Conservation (phyloP, 2,329 filamentous ascomycete genomes). For the Penicillium sclerotigenum region DNA sequence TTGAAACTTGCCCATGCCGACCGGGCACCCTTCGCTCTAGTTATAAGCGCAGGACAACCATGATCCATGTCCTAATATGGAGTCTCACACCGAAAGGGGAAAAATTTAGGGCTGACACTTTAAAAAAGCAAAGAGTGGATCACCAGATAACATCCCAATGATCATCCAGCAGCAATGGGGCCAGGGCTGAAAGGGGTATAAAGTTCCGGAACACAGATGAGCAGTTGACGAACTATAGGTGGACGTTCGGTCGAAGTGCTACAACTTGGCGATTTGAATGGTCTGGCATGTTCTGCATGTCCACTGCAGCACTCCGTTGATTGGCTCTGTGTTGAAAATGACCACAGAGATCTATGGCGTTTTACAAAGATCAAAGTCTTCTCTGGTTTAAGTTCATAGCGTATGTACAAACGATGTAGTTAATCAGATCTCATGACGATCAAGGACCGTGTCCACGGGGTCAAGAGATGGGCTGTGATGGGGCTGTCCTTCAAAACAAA, state of each 20-base stretch:
- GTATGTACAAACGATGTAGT: neutral
- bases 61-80: neutral
- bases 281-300: neutral
- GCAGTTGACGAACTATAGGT: constrained; percentile 6
- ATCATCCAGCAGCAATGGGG: neutral
- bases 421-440: neutral
- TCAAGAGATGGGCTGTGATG: neutral
- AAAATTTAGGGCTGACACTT: neutral
- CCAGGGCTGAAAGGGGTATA: neutral
- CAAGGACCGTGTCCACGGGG: neutral
- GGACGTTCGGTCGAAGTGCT: neutral
- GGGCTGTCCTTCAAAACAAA: neutral
- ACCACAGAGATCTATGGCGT: neutral
- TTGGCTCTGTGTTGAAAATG: neutral
- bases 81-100: neutral
- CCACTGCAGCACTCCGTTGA: neutral
- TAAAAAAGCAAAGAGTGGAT: constrained; percentile 9
- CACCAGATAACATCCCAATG: constrained; percentile 10
- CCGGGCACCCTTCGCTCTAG: neutral
- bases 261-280: constrained; percentile 6
- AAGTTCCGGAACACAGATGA: neutral
- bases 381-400: neutral
- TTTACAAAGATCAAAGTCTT: neutral
- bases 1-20: neutral
- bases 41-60: neutral